Conservation (phyloP, 1,284 basidiomycete genomes). For the Cryptococcus hybrid region DNA sequence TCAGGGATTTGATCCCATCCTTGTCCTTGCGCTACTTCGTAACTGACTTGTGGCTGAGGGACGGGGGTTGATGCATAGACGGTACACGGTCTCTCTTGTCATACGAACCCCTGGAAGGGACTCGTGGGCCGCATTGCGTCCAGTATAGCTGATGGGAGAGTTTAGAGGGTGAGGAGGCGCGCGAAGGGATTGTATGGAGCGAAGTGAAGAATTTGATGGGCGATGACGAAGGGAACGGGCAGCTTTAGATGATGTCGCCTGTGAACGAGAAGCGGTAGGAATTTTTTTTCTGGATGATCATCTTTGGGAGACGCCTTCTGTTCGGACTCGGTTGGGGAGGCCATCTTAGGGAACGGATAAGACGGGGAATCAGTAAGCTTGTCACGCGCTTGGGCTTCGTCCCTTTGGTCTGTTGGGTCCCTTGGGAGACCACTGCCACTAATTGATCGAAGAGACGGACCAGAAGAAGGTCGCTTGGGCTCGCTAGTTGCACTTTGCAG, state of each 20-base stretch:
- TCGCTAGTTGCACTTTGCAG: neutral
- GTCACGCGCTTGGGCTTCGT: neutral
- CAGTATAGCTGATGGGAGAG: slow-evolving; percentile 30
- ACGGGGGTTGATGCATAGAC: slow-evolving; percentile 42
- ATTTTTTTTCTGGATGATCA: neutral
- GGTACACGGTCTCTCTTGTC: slow-evolving; percentile 22
- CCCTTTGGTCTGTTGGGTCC: slow-evolving; percentile 2
- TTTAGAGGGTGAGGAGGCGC: slow-evolving; percentile 48
- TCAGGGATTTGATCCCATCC: slow-evolving; percentile 31
- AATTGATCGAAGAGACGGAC: slow-evolving; percentile 12
- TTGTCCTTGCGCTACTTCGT: slow-evolving; percentile 34
- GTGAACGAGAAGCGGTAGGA: slow-evolving; percentile 4
- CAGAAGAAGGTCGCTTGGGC: neutral
- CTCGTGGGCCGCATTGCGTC: slow-evolving; percentile 19
- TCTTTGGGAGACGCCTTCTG: neutral
- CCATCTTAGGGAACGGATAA: slow-evolving; percentile 28
- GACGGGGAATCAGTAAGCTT: slow-evolving; percentile 19
- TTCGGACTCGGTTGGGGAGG: neutral
- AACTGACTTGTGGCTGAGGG: slow-evolving; percentile 39
- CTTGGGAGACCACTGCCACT: slow-evolving; percentile 21
- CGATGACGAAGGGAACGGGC: slow-evolving; percentile 26
- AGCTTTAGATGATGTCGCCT: slow-evolving; percentile 7
- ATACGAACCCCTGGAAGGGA: slow-evolving; percentile 16
- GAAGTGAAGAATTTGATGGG: slow-evolving; percentile 36
- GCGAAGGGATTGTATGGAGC: slow-evolving; percentile 41